These are phyloP conservation scores for Hsuehochloa calcarea DNA, from an alignment of 176 grass and related monocot species.

Conservation along the genomic window DNA sequence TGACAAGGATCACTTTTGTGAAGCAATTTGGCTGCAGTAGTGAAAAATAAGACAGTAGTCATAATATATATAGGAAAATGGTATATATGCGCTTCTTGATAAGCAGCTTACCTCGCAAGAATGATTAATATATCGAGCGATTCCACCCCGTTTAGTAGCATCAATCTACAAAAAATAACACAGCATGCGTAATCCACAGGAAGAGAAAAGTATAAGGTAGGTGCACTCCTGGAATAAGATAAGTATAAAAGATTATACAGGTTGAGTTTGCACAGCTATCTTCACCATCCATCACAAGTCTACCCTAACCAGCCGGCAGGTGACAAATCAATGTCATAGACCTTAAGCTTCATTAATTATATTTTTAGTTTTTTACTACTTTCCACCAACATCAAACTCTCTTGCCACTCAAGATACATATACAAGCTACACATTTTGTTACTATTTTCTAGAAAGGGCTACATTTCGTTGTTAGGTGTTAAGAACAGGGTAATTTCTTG, in stretches of 20 bases:
- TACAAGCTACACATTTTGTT: neutral
- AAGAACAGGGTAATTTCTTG: neutral
- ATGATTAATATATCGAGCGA: conserved; percentile 70
- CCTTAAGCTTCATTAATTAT: neutral
- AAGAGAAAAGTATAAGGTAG: neutral
- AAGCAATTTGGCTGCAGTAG: conserved; percentile 55
- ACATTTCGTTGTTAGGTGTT: neutral
- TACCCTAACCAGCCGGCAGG: neutral
- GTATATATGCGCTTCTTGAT: too few species aligned
- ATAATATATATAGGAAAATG: too few species aligned
- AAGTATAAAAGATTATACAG: neutral
- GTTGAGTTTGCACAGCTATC: neutral
- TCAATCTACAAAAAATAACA: conserved; percentile 54
- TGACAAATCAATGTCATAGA: neutral
- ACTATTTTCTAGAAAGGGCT: too few species aligned
- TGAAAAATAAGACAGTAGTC: neutral
- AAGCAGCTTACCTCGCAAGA: conserved; percentile 65
- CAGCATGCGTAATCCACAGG: neutral
- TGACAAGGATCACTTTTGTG: conserved; percentile 47
- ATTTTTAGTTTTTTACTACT: neutral
- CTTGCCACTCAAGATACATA: neutral
- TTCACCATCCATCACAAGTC: neutral
- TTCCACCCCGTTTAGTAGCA: conserved; percentile 53
- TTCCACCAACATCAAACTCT: neutral
- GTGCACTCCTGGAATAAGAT: neutral